Conservation (phyloP, 2,329 filamentous ascomycete genomes). For the Fusarium sp. region DNA sequence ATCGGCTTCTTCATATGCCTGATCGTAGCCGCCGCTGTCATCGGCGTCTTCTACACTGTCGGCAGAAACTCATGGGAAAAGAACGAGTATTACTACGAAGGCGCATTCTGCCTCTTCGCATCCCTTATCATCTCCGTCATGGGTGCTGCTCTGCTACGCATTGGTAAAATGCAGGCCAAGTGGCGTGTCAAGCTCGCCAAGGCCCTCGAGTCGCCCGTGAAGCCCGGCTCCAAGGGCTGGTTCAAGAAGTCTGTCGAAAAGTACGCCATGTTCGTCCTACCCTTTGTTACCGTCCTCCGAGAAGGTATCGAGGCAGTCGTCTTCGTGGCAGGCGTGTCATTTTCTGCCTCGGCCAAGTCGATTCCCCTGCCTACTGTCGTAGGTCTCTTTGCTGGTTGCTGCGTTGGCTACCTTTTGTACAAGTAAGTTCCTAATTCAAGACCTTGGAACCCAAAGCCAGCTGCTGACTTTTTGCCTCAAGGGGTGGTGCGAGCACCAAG, state of each 20-base stretch:
- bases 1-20: conserved; percentile 76
- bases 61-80: conserved; percentile 76
- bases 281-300: conserved; percentile 88
- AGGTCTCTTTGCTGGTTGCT: conserved; percentile 76
- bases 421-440: conserved; percentile 66
- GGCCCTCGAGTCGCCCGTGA: conserved; percentile 70
- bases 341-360: conserved; percentile 80
- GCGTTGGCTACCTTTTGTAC: conserved; percentile 83
- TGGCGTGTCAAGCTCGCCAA: conserved; percentile 87
- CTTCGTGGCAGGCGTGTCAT: conserved; percentile 87
- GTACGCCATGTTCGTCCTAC: conserved; percentile 88
- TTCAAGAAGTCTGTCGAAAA: conserved; percentile 79
- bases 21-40: conserved; percentile 75
- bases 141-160: conserved; percentile 83
- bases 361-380: conserved; percentile 84
- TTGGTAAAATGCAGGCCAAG: conserved; percentile 88
- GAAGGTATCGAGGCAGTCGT: conserved; percentile 90
- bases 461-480: conserved; percentile 37
- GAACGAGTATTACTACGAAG: conserved; percentile 86
- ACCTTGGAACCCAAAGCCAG: too few relatives aligned
- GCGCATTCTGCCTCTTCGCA: conserved; percentile 81
- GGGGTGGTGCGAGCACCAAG: conserved; percentile 60
- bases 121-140: conserved; percentile 85
- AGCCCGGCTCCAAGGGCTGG: conserved; percentile 59
- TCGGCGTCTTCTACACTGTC: conserved; percentile 79